A percentile compares a stretch with the other conserved stretches of the same genome.
phyloP scores from a whole-genome alignment of 257 asterid genomes.

The Penstemon barbatus region DNA sequence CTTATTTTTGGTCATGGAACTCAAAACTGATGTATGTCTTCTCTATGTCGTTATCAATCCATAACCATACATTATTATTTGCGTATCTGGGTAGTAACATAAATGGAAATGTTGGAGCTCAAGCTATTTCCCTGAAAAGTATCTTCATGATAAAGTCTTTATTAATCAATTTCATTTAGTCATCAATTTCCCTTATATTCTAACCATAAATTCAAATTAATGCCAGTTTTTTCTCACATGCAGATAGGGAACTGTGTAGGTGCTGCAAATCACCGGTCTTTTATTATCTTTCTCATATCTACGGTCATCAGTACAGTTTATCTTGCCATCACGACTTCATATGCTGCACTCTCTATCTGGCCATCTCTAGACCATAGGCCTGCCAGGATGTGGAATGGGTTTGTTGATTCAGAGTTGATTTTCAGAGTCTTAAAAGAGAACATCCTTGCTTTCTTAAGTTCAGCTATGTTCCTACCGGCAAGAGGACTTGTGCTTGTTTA shows the following conservation, averaged over 20 bases:
- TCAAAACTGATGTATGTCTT: neutral
- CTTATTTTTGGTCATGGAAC: neutral
- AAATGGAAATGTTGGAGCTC: neutral
- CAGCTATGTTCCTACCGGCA: slow-evolving; percentile 57
- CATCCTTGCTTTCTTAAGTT: slow-evolving; percentile 52
- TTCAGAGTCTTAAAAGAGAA: slow-evolving; percentile 46
- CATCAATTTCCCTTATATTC: slow-evolving; percentile 6
- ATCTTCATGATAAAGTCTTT: neutral
- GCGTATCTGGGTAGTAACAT: neutral
- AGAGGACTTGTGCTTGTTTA: slow-evolving; percentile 79
- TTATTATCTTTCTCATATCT: slow-evolving; percentile 77
- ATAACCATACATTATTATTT: neutral
- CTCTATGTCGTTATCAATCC: neutral
- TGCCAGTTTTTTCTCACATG: slow-evolving; percentile 22
- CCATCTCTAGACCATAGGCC: slow-evolving; percentile 44
- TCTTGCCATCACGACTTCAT: slow-evolving; percentile 54
- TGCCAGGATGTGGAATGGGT: slow-evolving; percentile 27
- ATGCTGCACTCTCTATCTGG: slow-evolving; percentile 52
- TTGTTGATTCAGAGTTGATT: slow-evolving; percentile 31
- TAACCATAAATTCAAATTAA: no score
- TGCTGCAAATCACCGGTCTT: slow-evolving; percentile 71
- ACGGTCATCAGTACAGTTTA: slow-evolving; percentile 62
- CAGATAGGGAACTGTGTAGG: slow-evolving; percentile 99
- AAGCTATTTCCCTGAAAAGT: neutral
- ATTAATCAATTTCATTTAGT: slow-evolving; percentile 8